Evolutionary conservation across 2,329 filamentous ascomycete species (phyloP).

Genomic region (Fusarium burgessii): DNA sequence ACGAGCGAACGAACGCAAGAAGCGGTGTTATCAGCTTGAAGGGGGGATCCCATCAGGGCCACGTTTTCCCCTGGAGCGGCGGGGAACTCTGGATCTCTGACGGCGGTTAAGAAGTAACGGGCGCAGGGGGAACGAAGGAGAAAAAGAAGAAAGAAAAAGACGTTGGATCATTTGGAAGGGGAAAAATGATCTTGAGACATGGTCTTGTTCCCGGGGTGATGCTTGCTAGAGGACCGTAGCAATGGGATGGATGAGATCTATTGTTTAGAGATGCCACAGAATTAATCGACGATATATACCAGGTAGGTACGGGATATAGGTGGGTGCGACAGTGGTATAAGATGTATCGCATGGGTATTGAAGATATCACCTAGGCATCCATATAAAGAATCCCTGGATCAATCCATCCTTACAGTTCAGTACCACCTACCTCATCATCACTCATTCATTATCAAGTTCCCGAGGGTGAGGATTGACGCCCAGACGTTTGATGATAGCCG

Average conservation of each 20-base stretch:
- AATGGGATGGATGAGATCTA: slow-evolving; percentile 34
- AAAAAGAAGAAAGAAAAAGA: not conserved
- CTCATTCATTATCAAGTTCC: slow-evolving; percentile 8
- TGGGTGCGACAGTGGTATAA: no score
- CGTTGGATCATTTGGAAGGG: slow-evolving; percentile 17
- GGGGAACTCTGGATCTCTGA: slow-evolving; percentile 15
- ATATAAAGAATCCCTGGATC: not conserved
- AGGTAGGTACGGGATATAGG: slow-evolving; percentile 1
- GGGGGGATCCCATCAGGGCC: slow-evolving; percentile 29
- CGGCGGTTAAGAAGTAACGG: slow-evolving; percentile 21
- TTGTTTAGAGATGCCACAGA: slow-evolving; percentile 2
- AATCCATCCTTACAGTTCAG: not conserved
- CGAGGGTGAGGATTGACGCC: slow-evolving; percentile 29
- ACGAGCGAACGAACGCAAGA: not conserved
- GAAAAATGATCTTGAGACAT: slow-evolving; percentile 12
- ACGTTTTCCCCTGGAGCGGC: slow-evolving; percentile 11
- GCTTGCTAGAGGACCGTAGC: slow-evolving; percentile 40
- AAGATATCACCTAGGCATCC: slow-evolving; percentile 8
- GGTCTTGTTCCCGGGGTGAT: slow-evolving; percentile 34
- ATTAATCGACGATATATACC: slow-evolving; percentile 8
- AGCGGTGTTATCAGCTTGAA: slow-evolving; percentile 7
- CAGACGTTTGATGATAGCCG: slow-evolving; percentile 25
- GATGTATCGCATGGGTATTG: slow-evolving; percentile 1
- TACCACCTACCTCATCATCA: not conserved
- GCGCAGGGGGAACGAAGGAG: slow-evolving; percentile 8